Evolutionary conservation across 768 basidiomycete species (phyloP).

Genomic region (Erythrobasidium yunnanense): DNA sequence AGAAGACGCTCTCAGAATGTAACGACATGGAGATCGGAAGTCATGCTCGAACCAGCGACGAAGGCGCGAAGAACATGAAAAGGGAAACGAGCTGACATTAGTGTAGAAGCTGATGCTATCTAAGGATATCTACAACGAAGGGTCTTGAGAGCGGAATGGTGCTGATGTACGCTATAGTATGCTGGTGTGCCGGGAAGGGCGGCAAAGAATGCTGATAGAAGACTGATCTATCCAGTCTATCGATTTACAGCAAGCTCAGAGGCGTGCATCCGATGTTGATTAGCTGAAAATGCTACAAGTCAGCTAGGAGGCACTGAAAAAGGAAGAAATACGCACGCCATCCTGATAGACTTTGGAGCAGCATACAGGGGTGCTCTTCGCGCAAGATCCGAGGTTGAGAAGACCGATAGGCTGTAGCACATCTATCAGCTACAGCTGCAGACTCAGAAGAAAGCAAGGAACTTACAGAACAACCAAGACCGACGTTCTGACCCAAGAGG

Average conservation of each 20-base stretch:
- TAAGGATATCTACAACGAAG: too few species aligned
- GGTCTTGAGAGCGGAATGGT: too few species aligned
- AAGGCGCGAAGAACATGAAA: too few species aligned
- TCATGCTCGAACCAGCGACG: too few species aligned
- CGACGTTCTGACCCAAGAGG: conserved; percentile 5
- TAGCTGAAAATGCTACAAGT: too few species aligned
- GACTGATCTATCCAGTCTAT: neutral
- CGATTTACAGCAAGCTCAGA: conserved; percentile 13
- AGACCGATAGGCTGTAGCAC: conserved; percentile 23
- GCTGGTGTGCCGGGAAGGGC: too few species aligned
- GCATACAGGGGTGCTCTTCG: conserved; percentile 21
- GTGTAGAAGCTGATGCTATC: too few species aligned
- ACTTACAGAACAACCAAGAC: conserved; percentile 14
- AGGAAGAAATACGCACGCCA: neutral
- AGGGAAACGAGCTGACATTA: too few species aligned
- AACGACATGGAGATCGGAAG: too few species aligned
- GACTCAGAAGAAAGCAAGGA: neutral
- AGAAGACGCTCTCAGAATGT: too few species aligned
- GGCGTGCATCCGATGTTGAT: conserved; percentile 25
- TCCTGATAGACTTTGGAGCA: conserved; percentile 24
- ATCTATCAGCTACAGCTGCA: neutral
- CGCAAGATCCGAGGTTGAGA: conserved; percentile 18
- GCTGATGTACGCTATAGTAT: too few species aligned
- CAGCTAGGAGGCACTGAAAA: neutral
- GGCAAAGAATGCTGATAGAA: too few species aligned